Conservation (phyloP, 768 basidiomycete species). For the Gloeopeniophorella convolvens region DNA sequence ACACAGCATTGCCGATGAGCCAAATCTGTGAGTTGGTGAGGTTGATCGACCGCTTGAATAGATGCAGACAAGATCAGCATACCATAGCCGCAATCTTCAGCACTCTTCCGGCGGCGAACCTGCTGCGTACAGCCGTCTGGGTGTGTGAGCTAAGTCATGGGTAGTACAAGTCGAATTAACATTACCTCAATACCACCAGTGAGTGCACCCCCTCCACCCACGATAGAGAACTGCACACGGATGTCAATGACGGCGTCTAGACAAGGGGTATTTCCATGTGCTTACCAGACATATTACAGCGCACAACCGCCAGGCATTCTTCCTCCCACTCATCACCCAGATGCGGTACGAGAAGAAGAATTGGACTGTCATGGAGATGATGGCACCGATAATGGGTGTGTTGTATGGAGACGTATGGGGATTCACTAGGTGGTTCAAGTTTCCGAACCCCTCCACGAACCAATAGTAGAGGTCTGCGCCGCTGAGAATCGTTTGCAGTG, state of each 20-base stretch:
- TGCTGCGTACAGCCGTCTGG: neutral
- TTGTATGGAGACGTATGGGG: too few relatives aligned
- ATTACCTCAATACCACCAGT: neutral
- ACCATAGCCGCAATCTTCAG: neutral
- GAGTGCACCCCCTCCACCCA: neutral
- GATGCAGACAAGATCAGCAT: neutral
- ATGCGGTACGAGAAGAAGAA: slow-evolving; percentile 29
- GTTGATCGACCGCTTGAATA: too few relatives aligned
- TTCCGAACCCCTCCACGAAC: too few relatives aligned
- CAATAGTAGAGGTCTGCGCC: too few relatives aligned
- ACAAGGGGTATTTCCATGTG: too few relatives aligned
- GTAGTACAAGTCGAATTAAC: too few relatives aligned
- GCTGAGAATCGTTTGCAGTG: too few relatives aligned
- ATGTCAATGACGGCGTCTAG: too few relatives aligned
- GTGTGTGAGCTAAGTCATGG: neutral
- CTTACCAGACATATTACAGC: too few relatives aligned
- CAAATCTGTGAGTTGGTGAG: neutral
- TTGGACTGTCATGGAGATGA: slow-evolving; percentile 25
- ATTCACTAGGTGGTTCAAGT: too few relatives aligned
- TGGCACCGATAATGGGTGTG: slow-evolving; percentile 24
- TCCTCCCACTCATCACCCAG: slow-evolving; percentile 7
- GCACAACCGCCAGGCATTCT: neutral
- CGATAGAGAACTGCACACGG: neutral
- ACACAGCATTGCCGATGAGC: neutral
- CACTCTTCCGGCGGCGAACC: neutral